phyloP scores from a whole-genome alignment of 768 basidiomycete species.

The Trametes cubensis region DNA sequence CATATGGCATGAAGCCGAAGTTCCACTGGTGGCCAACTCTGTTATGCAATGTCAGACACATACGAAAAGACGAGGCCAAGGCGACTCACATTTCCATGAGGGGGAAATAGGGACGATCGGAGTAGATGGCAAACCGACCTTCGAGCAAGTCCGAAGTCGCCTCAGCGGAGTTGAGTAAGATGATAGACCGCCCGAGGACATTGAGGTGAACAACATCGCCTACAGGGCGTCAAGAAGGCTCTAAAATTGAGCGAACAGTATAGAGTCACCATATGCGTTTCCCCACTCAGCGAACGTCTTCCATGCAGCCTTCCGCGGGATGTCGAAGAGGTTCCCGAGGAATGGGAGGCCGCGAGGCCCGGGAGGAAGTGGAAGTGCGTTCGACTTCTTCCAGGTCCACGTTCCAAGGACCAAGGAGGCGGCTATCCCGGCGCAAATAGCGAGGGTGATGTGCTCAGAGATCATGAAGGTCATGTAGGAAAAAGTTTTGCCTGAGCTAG shows the following conservation, averaged over 20 bases:
- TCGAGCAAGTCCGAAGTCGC: no score
- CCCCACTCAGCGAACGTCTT: conserved; percentile 13
- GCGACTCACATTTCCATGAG: conserved; percentile 28
- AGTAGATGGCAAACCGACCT: conserved; percentile 27
- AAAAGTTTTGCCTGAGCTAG: no score
- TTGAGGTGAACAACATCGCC: no score
- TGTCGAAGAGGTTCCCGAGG: conserved; percentile 21
- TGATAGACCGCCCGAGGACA: no score
- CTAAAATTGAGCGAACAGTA: no score
- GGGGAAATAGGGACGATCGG: conserved; percentile 27
- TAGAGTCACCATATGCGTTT: conserved; percentile 13
- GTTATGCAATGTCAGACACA: background rate
- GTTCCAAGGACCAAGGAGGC: background rate
- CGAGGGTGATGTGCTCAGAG: no score
- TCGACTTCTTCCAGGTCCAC: background rate
- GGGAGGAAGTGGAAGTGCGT: conserved; percentile 1
- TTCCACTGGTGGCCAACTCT: conserved; percentile 14
- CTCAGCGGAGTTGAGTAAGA: no score
- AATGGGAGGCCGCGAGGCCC: conserved; percentile 18
- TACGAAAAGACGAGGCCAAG: background rate
- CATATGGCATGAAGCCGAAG: conserved; percentile 15
- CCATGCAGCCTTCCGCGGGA: conserved; percentile 16
- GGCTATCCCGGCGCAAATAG: background rate
- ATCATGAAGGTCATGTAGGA: no score
- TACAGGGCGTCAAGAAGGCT: no score